A percentile compares a stretch with the other conserved stretches of the same genome.
phyloP scores from a whole-genome alignment of 257 asterid species.

The Ballota nigra region DNA sequence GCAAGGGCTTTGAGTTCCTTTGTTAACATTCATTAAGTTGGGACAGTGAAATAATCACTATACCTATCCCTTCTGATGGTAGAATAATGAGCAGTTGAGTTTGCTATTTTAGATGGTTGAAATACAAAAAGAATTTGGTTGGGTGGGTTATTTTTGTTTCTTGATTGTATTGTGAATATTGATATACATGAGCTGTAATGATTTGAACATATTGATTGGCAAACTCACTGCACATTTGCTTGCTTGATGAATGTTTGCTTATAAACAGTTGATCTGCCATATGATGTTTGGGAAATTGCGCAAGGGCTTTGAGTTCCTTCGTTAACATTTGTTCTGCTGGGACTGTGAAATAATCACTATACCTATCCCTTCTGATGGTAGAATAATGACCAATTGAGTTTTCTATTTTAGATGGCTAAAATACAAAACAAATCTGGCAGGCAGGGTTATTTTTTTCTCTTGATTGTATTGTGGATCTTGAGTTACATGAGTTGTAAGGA shows the following conservation, averaged over 20 bases:
- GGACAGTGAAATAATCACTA: slow-evolving; percentile 40
- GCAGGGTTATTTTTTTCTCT: not conserved
- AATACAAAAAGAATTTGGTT: not conserved
- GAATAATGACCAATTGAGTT: slow-evolving; percentile 24
- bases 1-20: slow-evolving; percentile 72
- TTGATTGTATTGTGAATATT: not conserved
- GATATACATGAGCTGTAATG: not conserved
- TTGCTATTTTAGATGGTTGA: slow-evolving; percentile 38
- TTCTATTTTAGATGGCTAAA: slow-evolving; percentile 37
- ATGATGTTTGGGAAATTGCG: slow-evolving; percentile 77
- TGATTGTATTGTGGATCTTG: not conserved
- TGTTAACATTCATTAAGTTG: not conserved
- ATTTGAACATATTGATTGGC: not conserved
- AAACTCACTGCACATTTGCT: not conserved
- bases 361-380: slow-evolving; percentile 64
- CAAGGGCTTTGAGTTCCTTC: slow-evolving; percentile 70
- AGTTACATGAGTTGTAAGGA: not conserved
- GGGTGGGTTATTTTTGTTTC: not conserved
- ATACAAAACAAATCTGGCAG: not conserved
- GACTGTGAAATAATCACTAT: slow-evolving; percentile 36
- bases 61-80: slow-evolving; percentile 30
- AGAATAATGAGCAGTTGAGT: not conserved
- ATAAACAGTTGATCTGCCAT: slow-evolving; percentile 25
- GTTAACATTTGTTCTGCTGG: slow-evolving; percentile 16
- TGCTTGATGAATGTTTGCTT: not conserved